Percentiles rank a stretch among this genome's conserved stretches.
Evolutionary conservation across 805 yeast species (phyloP).

Genomic region (Blastobotrys americana): DNA sequence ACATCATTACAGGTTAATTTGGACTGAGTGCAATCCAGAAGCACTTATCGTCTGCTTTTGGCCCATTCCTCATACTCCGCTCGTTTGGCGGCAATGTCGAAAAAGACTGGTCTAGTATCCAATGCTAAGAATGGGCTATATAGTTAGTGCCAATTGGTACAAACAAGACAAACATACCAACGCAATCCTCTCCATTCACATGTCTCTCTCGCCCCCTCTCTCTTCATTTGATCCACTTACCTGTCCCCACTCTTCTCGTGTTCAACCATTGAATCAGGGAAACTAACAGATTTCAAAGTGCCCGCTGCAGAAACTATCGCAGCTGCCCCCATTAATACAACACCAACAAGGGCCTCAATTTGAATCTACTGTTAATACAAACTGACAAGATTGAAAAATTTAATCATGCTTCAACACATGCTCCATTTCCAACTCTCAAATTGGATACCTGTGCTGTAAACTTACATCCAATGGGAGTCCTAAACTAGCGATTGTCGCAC

Average conservation of each 20-base stretch:
- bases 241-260: slow-evolving; percentile 42
- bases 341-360: slow-evolving; percentile 45
- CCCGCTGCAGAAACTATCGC: slow-evolving; percentile 29
- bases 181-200: no score
- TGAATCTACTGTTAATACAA: slow-evolving; percentile 33
- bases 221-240: slow-evolving; percentile 8
- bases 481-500: slow-evolving; percentile 9
- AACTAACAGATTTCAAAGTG: slow-evolving; percentile 41
- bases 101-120: slow-evolving; percentile 45
- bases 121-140: slow-evolving; percentile 38
- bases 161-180: no score
- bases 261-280: slow-evolving; percentile 42
- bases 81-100: slow-evolving; percentile 43
- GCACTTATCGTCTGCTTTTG: slow-evolving; percentile 4
- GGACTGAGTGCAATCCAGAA: neutral
- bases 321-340: slow-evolving; percentile 36
- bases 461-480: slow-evolving; percentile 21
- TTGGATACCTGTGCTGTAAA: no score
- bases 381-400: no score
- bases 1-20: neutral
- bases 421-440: no score
- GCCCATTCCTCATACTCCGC: slow-evolving; percentile 34
- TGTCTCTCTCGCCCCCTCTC: no score
- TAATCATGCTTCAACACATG: no score
- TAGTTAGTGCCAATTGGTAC: slow-evolving; percentile 3